Conservation (phyloP, 2,329 filamentous ascomycete genomes). For the Microcyclospora pomicola region DNA sequence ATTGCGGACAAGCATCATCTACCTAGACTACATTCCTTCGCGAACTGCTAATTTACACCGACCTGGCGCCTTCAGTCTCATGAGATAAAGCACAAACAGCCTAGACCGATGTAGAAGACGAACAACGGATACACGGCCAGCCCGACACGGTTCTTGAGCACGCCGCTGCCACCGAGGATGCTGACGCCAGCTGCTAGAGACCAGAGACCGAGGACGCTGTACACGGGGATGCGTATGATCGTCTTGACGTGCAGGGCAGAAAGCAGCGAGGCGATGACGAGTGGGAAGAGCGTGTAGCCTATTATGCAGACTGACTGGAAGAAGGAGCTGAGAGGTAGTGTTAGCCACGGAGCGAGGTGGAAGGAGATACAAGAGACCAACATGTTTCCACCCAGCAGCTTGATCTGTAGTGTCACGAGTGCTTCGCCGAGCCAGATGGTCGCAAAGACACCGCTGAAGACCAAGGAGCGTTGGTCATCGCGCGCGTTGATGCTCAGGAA, state of each 20-base stretch:
- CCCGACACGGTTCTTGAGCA: constrained; percentile 85
- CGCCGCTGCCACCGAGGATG: constrained; percentile 87
- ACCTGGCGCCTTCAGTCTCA: constrained; percentile 23
- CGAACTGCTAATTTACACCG: too few relatives aligned
- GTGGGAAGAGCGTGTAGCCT: constrained; percentile 91
- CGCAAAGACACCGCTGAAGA: constrained; percentile 93
- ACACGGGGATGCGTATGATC: constrained; percentile 78
- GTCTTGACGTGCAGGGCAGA: constrained; percentile 68
- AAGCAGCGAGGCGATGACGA: constrained; percentile 82
- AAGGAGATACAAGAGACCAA: constrained; percentile 38
- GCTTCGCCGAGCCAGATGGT: constrained; percentile 96
- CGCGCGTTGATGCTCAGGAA: constrained; percentile 73
- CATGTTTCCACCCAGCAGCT: constrained; percentile 92
- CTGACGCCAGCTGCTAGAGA: constrained; percentile 90
- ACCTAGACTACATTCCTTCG: too few relatives aligned
- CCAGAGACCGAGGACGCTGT: constrained; percentile 78
- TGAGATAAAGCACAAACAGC: constrained; percentile 94
- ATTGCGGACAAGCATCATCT: too few relatives aligned
- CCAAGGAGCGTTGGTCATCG: constrained; percentile 66
- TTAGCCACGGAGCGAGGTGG: constrained; percentile 14
- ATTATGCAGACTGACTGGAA: constrained; percentile 97
- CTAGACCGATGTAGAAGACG: constrained; percentile 86
- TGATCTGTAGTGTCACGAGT: constrained; percentile 95
- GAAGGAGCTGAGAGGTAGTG: constrained; percentile 56
- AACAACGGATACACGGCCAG: constrained; percentile 91